Conservation (phyloP, 1,284 basidiomycete species). For the Exsudoporus floridanus region DNA sequence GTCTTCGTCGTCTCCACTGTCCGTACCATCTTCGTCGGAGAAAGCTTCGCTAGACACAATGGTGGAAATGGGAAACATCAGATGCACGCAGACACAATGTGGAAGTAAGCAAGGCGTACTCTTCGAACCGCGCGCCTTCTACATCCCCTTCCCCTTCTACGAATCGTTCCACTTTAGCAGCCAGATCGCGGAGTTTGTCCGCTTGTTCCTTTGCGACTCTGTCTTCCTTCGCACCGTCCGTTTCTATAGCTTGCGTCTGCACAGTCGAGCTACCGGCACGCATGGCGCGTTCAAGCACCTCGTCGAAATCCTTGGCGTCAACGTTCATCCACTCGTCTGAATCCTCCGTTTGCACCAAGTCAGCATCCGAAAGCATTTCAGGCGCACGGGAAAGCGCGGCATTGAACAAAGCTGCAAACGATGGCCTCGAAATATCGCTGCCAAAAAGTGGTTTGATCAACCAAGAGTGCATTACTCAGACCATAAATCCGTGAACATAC, state of each 20-base stretch:
- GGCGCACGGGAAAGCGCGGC: constrained; percentile 51
- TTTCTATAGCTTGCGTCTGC: constrained; percentile 43
- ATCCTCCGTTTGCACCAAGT: constrained; percentile 49
- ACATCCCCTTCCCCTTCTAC: constrained; percentile 85
- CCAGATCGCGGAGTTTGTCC: constrained; percentile 68
- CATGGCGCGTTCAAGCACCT: constrained; percentile 45
- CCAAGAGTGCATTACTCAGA: neutral
- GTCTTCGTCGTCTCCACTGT: constrained; percentile 35
- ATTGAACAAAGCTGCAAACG: constrained; percentile 74
- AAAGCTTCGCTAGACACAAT: constrained; percentile 50
- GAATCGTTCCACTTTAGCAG: constrained; percentile 82
- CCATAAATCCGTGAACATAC: constrained; percentile 44
- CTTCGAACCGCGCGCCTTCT: constrained; percentile 83
- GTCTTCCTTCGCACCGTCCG: constrained; percentile 50
- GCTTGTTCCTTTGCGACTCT: constrained; percentile 62
- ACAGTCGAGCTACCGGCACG: constrained; percentile 25
- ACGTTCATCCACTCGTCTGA: constrained; percentile 74
- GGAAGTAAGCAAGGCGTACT: constrained; percentile 54
- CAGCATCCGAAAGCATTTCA: constrained; percentile 15
- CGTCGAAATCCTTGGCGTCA: constrained; percentile 63
- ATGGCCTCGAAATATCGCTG: constrained; percentile 60
- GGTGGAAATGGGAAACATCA: constrained; percentile 5
- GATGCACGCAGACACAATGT: constrained; percentile 1
- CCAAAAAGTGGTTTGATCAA: constrained; percentile 5
- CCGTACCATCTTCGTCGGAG: constrained; percentile 54